phyloP scores from a whole-genome alignment of 2,329 filamentous ascomycete genomes.

The Camptophora hylomeconis region DNA sequence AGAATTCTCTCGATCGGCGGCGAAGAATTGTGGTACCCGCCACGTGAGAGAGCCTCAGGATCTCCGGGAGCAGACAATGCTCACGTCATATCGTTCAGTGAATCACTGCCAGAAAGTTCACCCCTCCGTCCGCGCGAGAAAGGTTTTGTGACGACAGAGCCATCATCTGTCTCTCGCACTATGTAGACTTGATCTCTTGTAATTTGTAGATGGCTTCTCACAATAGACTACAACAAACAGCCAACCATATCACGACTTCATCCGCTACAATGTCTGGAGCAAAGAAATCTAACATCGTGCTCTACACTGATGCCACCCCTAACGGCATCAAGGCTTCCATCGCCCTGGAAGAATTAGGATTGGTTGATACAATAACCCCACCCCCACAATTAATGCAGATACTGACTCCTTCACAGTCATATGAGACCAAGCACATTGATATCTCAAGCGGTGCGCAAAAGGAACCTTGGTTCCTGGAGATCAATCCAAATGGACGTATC shows the following conservation, averaged over 20 bases:
- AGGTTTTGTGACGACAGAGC: too few relatives aligned
- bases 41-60: too few relatives aligned
- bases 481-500: constrained; percentile 89
- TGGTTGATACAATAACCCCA: constrained; percentile 6
- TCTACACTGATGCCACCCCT: constrained; percentile 73
- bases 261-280: constrained; percentile 7
- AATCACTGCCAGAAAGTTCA: too few relatives aligned
- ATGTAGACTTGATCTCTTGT: too few relatives aligned
- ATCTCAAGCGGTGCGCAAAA: constrained; percentile 62
- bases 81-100: too few relatives aligned
- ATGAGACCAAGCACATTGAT: constrained; percentile 26
- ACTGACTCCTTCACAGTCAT: constrained; percentile 7
- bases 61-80: too few relatives aligned
- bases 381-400: neutral
- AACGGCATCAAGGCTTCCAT: constrained; percentile 89
- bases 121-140: too few relatives aligned
- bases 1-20: too few relatives aligned
- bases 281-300: constrained; percentile 40
- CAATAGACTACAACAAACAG: constrained; percentile 10
- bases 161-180: too few relatives aligned
- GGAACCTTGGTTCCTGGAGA: constrained; percentile 74
- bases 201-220: too few relatives aligned
- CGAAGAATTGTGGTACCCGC: too few relatives aligned
- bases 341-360: constrained; percentile 67
- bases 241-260: constrained; percentile 4